A percentile compares a stretch with the other conserved stretches of the same genome.
These are phyloP conservation scores for Cladophialophora yegresii DNA, from an alignment of 2,329 filamentous ascomycete species.

Conservation along the genomic window DNA sequence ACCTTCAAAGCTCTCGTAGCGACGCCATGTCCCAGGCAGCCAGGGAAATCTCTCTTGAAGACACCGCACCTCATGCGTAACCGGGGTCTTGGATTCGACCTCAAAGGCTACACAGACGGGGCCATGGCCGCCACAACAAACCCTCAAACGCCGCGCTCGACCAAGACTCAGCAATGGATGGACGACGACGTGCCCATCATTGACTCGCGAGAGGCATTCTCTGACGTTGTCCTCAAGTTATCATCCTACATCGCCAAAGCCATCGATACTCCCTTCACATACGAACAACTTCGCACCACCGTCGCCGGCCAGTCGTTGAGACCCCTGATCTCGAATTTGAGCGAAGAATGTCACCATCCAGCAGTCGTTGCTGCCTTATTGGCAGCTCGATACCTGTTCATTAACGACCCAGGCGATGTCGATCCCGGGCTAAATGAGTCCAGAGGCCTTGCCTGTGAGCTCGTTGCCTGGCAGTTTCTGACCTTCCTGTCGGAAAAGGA, in stretches of 20 bases:
- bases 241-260: constrained; percentile 46
- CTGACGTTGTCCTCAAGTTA: constrained; percentile 46
- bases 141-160: constrained; percentile 34
- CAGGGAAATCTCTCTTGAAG: background rate
- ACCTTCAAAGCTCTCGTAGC: background rate
- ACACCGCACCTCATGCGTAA: constrained; percentile 18
- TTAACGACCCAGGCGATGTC: constrained; percentile 50
- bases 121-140: constrained; percentile 21
- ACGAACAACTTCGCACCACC: constrained; percentile 49
- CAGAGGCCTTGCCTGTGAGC: constrained; percentile 61
- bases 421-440: constrained; percentile 60
- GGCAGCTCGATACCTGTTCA: constrained; percentile 61
- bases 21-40: background rate
- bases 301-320: constrained; percentile 44
- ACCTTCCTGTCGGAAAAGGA: constrained; percentile 59
- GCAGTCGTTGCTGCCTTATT: constrained; percentile 53
- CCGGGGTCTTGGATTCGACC: constrained; percentile 27
- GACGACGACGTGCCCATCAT: constrained; percentile 44
- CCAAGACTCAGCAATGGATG: constrained; percentile 24
- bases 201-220: constrained; percentile 45
- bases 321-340: constrained; percentile 44
- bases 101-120: constrained; percentile 29
- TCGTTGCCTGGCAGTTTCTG: constrained; percentile 64
- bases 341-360: constrained; percentile 48
- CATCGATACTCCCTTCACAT: constrained; percentile 48